These are phyloP conservation scores for Wakefieldia striispora DNA, from an alignment of 768 basidiomycete genomes.

Conservation along the genomic window DNA sequence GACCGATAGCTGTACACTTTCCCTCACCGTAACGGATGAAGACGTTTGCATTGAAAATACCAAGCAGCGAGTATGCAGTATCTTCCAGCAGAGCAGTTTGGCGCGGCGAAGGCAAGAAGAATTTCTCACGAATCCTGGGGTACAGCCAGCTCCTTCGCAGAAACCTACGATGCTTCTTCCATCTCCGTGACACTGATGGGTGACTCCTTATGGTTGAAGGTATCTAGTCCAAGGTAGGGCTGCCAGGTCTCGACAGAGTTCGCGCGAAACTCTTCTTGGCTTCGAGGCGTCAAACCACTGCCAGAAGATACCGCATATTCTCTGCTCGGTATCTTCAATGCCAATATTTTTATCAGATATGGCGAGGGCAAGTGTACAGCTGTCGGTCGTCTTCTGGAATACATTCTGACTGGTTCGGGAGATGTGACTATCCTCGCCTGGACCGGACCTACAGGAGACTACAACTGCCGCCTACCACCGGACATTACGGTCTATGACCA, in stretches of 20 bases:
- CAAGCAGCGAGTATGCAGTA: background rate
- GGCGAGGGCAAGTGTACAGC: slow-evolving; percentile 1
- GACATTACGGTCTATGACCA: background rate
- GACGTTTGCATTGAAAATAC: background rate
- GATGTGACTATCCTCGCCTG: slow-evolving; percentile 1
- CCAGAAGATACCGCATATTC: slow-evolving; percentile 1
- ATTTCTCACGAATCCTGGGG: background rate
- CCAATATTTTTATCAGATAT: background rate
- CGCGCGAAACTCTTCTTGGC: slow-evolving; percentile 1
- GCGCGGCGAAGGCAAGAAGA: background rate
- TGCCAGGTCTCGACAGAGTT: background rate
- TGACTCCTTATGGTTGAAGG: too few species aligned
- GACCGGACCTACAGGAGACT: background rate
- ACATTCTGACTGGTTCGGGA: background rate
- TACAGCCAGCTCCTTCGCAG: too few species aligned
- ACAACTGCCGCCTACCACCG: slow-evolving; percentile 2
- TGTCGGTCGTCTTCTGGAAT: slow-evolving; percentile 1
- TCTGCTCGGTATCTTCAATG: background rate
- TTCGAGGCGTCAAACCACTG: background rate
- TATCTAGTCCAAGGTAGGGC: too few species aligned
- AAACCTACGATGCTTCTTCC: too few species aligned
- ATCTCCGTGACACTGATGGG: too few species aligned
- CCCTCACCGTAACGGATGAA: background rate
- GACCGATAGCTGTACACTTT: background rate
- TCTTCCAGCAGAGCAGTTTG: background rate